These are phyloP conservation scores for Macrocybe sp. DNA, from an alignment of 1,284 basidiomycete genomes.

Conservation along the genomic window DNA sequence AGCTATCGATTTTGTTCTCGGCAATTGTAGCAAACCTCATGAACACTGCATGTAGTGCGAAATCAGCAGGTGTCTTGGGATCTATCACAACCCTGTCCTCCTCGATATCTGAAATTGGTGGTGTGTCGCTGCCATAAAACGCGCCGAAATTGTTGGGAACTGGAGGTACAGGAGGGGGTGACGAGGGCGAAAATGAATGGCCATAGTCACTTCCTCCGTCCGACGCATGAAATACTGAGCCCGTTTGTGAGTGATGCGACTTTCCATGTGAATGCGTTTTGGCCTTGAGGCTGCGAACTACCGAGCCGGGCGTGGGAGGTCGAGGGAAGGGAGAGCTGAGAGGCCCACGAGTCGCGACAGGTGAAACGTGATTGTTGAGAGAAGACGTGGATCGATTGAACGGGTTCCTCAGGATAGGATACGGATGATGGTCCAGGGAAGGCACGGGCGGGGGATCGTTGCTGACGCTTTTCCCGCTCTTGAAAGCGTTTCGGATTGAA, in stretches of 20 bases:
- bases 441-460: constrained; percentile 65
- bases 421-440: constrained; percentile 55
- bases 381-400: constrained; percentile 79
- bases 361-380: constrained; percentile 33
- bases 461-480: constrained; percentile 45
- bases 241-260: constrained; percentile 69
- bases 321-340: constrained; percentile 38
- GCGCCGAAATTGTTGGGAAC: constrained; percentile 54
- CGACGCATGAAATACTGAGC: constrained; percentile 64
- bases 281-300: constrained; percentile 36
- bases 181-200: constrained; percentile 39
- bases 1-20: constrained; percentile 71
- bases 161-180: constrained; percentile 73
- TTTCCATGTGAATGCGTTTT: constrained; percentile 55
- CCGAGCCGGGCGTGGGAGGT: constrained; percentile 60
- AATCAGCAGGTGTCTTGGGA: constrained; percentile 79
- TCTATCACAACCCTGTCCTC: constrained; percentile 64
- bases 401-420: constrained; percentile 70
- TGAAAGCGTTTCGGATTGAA: constrained; percentile 87
- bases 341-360: constrained; percentile 21
- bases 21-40: constrained; percentile 77
- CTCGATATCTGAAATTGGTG: constrained; percentile 46
- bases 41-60: constrained; percentile 83
- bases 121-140: constrained; percentile 43
- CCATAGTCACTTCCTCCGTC: constrained; percentile 68